Evolutionary conservation across 2,329 filamentous ascomycete species (phyloP).

Genomic region (Aureobasidium subglaciale): DNA sequence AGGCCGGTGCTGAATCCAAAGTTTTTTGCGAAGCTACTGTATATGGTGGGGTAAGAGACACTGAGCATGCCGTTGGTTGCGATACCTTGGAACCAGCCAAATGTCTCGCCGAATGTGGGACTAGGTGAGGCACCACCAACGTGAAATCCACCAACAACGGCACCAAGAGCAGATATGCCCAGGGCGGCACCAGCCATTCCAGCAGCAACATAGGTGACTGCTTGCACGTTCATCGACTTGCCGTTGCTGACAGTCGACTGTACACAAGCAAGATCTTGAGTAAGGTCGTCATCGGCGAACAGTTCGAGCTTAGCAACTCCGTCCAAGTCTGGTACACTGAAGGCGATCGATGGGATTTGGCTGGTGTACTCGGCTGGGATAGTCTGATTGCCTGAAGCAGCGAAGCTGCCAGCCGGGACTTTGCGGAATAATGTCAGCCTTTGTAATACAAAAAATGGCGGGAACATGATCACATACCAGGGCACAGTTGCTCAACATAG

Average conservation of each 20-base stretch:
- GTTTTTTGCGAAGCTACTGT: slow-evolving; percentile 84
- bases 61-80: slow-evolving; percentile 96
- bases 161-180: slow-evolving; percentile 62
- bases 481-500: slow-evolving; percentile 69
- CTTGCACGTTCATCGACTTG: slow-evolving; percentile 67
- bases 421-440: slow-evolving; percentile 27
- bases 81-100: slow-evolving; percentile 88
- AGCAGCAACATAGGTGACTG: slow-evolving; percentile 75
- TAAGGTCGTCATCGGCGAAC: slow-evolving; percentile 49
- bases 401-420: slow-evolving; percentile 69
- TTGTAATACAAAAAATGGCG: neutral
- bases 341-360: slow-evolving; percentile 81
- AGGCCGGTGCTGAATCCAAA: slow-evolving; percentile 87
- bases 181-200: slow-evolving; percentile 82
- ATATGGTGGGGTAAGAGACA: slow-evolving; percentile 78
- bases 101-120: slow-evolving; percentile 77
- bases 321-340: slow-evolving; percentile 82
- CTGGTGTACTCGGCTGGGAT: slow-evolving; percentile 66
- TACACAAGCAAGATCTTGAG: slow-evolving; percentile 69
- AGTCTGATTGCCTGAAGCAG: slow-evolving; percentile 61
- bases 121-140: slow-evolving; percentile 56
- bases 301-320: slow-evolving; percentile 76
- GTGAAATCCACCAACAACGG: slow-evolving; percentile 53
- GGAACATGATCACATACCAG: slow-evolving; percentile 47
- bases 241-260: slow-evolving; percentile 77